A percentile compares a stretch with the other conserved stretches of the same genome.
Conservation (phyloP, 176 grass and related monocot species). For the Carex parvula region DNA sequence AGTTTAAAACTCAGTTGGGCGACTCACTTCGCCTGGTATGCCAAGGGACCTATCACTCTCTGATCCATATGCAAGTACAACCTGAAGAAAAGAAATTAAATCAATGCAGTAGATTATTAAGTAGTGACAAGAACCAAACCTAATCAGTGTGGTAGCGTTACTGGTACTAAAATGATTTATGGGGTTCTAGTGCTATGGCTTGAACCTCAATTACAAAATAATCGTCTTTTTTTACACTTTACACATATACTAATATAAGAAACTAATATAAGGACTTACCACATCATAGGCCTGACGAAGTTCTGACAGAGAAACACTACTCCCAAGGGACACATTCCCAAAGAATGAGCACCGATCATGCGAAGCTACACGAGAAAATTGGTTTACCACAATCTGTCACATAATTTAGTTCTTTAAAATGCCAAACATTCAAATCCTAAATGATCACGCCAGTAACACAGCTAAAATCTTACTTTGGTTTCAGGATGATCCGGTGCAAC, state of each 20-base stretch:
- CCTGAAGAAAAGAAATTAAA: constrained; percentile 36
- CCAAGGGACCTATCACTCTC: constrained; percentile 86
- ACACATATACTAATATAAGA: background rate
- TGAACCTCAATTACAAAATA: background rate
- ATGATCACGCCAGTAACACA: background rate
- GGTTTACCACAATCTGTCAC: constrained; percentile 94
- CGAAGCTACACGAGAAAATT: constrained; percentile 88
- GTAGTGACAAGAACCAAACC: background rate
- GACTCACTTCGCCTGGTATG: constrained; percentile 68
- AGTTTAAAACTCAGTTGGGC: background rate
- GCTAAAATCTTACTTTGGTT: constrained; percentile 54
- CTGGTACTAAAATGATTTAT: background rate
- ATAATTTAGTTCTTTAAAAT: constrained; percentile 35
- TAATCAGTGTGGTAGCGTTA: background rate
- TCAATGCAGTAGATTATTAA: background rate
- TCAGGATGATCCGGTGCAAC: constrained; percentile 96
- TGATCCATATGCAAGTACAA: constrained; percentile 97
- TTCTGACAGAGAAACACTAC: constrained; percentile 55
- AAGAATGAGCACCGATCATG: constrained; percentile 66
- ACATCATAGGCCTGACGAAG: constrained; percentile 65
- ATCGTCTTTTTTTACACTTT: background rate
- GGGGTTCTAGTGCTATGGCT: background rate
- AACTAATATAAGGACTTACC: constrained; percentile 43
- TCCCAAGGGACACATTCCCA: constrained; percentile 78
- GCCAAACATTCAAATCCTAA: background rate